phyloP scores from a whole-genome alignment of 345 rosid genomes.

The Gossypium arboreum region DNA sequence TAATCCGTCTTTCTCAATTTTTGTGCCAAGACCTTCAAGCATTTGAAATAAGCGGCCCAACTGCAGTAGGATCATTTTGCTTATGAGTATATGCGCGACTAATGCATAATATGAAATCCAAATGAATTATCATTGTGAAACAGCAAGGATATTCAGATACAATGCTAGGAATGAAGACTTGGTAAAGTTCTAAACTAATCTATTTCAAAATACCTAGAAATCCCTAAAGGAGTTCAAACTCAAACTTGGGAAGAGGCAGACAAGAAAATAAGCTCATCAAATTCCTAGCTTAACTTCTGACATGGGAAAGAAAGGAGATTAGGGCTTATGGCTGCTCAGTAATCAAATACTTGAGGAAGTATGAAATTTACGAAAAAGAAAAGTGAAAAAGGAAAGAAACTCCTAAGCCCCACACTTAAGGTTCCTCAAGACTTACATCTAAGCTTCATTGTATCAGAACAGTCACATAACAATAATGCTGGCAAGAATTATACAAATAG shows the following conservation, averaged over 20 bases:
- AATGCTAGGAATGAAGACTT: background rate
- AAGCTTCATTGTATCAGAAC: background rate
- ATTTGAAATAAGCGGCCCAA: conserved; percentile 86
- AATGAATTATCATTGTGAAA: conserved; percentile 1
- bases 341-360: background rate
- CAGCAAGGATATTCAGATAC: background rate
- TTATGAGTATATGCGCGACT: conserved; percentile 14
- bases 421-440: background rate
- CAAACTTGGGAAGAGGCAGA: background rate
- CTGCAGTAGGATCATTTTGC: conserved; percentile 40
- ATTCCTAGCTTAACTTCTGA: conserved; percentile 3
- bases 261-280: background rate
- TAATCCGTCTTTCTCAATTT: conserved; percentile 66
- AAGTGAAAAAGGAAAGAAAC: conserved; percentile 4
- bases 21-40: conserved; percentile 84
- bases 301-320: background rate
- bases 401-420: background rate
- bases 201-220: background rate
- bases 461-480: background rate
- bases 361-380: background rate
- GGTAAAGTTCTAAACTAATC: background rate
- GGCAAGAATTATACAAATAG: background rate
- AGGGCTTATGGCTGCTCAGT: background rate
- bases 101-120: conserved; percentile 6
- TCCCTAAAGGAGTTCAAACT: background rate